phyloP scores from a whole-genome alignment of 1,284 basidiomycete genomes.

The Pholiota adiposa region DNA sequence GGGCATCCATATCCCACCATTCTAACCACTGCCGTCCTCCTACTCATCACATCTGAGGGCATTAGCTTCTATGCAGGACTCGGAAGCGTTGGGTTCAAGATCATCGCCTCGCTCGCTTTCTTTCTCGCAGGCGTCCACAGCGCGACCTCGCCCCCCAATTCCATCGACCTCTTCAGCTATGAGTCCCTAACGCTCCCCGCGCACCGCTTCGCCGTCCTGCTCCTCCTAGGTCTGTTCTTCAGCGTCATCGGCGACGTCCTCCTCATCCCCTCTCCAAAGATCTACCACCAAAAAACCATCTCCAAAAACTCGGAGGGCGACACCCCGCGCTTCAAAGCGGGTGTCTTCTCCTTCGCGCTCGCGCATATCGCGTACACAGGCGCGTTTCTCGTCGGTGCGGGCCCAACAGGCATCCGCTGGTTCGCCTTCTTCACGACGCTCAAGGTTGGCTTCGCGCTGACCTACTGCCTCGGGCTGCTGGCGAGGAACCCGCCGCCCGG shows the following conservation, averaged over 20 bases:
- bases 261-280: constrained; percentile 22
- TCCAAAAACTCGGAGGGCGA: constrained; percentile 13
- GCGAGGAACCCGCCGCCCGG: constrained; percentile 7
- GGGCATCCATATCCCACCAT: constrained; percentile 8
- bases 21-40: constrained; percentile 13
- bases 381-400: constrained; percentile 14
- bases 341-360: constrained; percentile 24
- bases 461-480: constrained; percentile 22
- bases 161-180: constrained; percentile 5
- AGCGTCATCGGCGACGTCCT: constrained; percentile 27
- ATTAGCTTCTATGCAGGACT: constrained; percentile 23
- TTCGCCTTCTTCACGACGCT: constrained; percentile 17
- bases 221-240: constrained; percentile 24
- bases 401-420: constrained; percentile 3
- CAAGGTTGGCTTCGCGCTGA: constrained; percentile 14
- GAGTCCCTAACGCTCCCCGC: not conserved
- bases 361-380: constrained; percentile 23
- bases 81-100: constrained; percentile 26
- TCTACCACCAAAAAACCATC: constrained; percentile 7
- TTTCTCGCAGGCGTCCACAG: constrained; percentile 19
- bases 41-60: constrained; percentile 25
- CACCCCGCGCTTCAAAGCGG: constrained; percentile 23
- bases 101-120: constrained; percentile 24
- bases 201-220: constrained; percentile 13
- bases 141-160: not conserved